A percentile compares a stretch with the other conserved stretches of the same genome.
Evolutionary conservation across 176 grass and related monocot genomes (phyloP).

Genomic region (Musa schizocarpa): DNA sequence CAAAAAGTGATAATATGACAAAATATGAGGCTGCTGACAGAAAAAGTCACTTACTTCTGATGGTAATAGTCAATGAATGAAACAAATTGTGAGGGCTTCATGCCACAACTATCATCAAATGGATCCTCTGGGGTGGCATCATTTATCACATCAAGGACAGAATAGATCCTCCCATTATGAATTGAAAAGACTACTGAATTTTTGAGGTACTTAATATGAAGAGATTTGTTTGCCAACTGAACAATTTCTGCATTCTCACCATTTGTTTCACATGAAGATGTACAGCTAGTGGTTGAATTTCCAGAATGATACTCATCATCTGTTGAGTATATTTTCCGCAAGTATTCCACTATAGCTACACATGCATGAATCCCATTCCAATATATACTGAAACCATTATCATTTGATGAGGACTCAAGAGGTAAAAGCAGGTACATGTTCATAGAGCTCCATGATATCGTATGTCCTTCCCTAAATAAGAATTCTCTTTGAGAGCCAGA

Average conservation of each 20-base stretch:
- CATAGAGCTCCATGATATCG: not conserved
- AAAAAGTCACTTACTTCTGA: too few relatives aligned
- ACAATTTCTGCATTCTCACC: not conserved
- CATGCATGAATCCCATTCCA: conserved; percentile 4
- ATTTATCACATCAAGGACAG: conserved; percentile 13
- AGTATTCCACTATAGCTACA: not conserved
- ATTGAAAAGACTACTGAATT: conserved; percentile 17
- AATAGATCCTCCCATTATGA: conserved; percentile 17
- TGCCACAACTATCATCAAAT: conserved; percentile 3
- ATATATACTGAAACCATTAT: not conserved
- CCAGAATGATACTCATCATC: not conserved
- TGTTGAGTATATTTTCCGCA: not conserved
- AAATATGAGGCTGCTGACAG: too few relatives aligned
- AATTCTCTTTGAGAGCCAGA: not conserved
- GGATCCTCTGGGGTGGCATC: not conserved
- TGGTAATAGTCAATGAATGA: too few relatives aligned
- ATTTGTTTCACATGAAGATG: not conserved
- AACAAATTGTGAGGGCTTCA: too few relatives aligned
- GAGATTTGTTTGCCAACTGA: conserved; percentile 10
- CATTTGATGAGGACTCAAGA: not conserved
- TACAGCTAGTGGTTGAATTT: not conserved
- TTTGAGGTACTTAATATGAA: not conserved
- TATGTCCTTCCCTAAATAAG: not conserved
- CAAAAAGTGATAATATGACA: too few relatives aligned
- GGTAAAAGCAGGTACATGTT: conserved; percentile 17